Conservation (phyloP, 1,284 basidiomycete genomes). For the Irpex sp. region DNA sequence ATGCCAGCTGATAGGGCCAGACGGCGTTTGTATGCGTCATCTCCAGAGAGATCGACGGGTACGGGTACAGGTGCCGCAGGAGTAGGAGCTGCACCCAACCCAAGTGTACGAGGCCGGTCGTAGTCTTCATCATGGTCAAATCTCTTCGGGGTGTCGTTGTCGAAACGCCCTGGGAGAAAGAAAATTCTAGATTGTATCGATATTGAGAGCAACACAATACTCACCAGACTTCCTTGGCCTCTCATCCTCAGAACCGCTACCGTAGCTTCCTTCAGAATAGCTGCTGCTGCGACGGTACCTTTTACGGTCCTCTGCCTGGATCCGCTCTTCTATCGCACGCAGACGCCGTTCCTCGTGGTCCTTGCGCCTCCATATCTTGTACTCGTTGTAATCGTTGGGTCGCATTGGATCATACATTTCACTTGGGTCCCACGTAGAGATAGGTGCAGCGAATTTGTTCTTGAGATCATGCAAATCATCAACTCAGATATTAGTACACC, state of each 20-base stretch:
- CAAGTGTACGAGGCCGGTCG: slow-evolving; percentile 31
- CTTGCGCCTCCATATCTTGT: slow-evolving; percentile 72
- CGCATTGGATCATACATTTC: slow-evolving; percentile 78
- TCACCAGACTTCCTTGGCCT: slow-evolving; percentile 69
- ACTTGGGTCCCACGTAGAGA: slow-evolving; percentile 67
- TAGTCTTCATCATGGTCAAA: slow-evolving; percentile 42
- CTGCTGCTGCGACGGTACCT: slow-evolving; percentile 53
- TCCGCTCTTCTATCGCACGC: slow-evolving; percentile 51
- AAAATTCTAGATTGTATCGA: slow-evolving; percentile 49
- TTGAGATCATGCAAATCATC: slow-evolving; percentile 45
- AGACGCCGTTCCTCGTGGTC: slow-evolving; percentile 69
- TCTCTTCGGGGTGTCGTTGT: slow-evolving; percentile 25
- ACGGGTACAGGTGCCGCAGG: slow-evolving; percentile 21
- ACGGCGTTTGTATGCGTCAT: slow-evolving; percentile 57
- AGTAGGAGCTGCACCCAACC: slow-evolving; percentile 27
- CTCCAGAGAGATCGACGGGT: slow-evolving; percentile 43
- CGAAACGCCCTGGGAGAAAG: slow-evolving; percentile 36
- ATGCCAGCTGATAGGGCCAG: slow-evolving; percentile 43
- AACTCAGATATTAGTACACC: not conserved
- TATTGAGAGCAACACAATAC: slow-evolving; percentile 15
- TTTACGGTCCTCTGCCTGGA: slow-evolving; percentile 55
- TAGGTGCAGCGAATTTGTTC: slow-evolving; percentile 56
- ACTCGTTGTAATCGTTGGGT: slow-evolving; percentile 86
- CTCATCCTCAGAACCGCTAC: slow-evolving; percentile 62
- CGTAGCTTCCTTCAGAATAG: slow-evolving; percentile 60